Evolutionary conservation across 805 yeast species (phyloP).

Genomic region (Cyberlindnera xishuangbannaensis): DNA sequence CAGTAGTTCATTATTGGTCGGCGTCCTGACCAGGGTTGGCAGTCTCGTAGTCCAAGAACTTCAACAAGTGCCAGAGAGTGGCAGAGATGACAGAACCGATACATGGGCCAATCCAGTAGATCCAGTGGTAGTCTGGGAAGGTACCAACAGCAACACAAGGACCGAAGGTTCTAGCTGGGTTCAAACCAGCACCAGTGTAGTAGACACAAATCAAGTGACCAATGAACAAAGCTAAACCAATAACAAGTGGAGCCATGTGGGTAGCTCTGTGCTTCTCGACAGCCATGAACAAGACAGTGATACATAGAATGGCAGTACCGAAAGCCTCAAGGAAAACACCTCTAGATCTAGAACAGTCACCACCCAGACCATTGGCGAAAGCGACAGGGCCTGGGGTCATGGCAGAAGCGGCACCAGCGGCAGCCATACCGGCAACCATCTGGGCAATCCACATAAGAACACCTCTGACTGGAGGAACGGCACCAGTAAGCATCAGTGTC

Average conservation of each 20-base stretch:
- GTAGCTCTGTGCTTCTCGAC: conserved; percentile 77
- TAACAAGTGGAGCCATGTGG: conserved; percentile 73
- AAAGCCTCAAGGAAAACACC: conserved; percentile 81
- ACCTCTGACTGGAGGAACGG: conserved; percentile 69
- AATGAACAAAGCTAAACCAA: conserved; percentile 76
- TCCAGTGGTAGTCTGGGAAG: conserved; percentile 86
- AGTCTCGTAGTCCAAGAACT: conserved; percentile 60
- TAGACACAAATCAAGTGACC: conserved; percentile 77
- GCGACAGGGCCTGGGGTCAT: conserved; percentile 77
- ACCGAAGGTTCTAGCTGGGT: conserved; percentile 88
- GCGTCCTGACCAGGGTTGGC: conserved; percentile 67
- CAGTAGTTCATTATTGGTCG: conserved; percentile 34
- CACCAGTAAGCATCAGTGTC: conserved; percentile 64
- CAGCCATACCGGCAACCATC: conserved; percentile 83
- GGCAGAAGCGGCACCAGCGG: conserved; percentile 83
- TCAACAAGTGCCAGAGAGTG: conserved; percentile 61
- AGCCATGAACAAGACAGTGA: conserved; percentile 76
- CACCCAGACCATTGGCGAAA: conserved; percentile 68
- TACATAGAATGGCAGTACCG: conserved; percentile 66
- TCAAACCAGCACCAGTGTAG: conserved; percentile 88
- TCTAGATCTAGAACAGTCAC: conserved; percentile 64
- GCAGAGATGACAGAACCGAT: conserved; percentile 65
- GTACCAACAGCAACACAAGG: conserved; percentile 66
- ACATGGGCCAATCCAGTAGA: conserved; percentile 87
- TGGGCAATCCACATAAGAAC: conserved; percentile 60